Base-by-base conservation (phyloP, 257 asterid genomes). In the Capsicum rhomboideum region DNA sequence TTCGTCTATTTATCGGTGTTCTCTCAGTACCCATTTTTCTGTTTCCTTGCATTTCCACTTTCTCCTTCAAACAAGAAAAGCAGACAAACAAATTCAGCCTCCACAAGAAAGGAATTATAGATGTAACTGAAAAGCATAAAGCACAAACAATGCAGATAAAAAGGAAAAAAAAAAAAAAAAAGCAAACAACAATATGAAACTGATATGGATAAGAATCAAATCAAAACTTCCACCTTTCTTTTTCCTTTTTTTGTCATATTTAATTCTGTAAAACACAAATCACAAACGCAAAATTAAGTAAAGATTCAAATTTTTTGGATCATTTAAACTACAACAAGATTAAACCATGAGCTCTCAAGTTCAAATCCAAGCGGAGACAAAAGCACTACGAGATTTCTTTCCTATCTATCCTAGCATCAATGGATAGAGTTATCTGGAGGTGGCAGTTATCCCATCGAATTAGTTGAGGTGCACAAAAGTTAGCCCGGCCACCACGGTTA, bases 11-110 rank as follows among this genome's bases (percentile, higher is more conserved):
- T 12, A 85, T 88, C 55, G 86, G 82, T 83, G 90, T 86, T 75
- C 90, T 95, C 91, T 82, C 90, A 78, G 92, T 80, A 74, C 90
- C 89, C 95, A 89, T 86, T 79, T 11, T 69, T 86, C 88, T 85
- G 82, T 87, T 83, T 37, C 89, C 84, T 86, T 85, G 90, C 79
- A 81, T 85, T 87, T 83, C 92, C 88, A 87, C 69, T 68, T 89
- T 92, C 82, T 85, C 94, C 97, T 92, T 84, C 84, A 89, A 84
- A 68, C 78, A 85, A 85, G 74, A 87, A 83, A 85, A 87, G 84
- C 83, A 80, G 59, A 83, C 16, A 54, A 85, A 82, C 69, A 2
- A 46, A 74, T 50, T 91, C 87, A 91, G 87, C 90, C 56, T 89
- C 91, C 87, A 46, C 91, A 87, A 85, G 86, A 50, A 93, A 90